A percentile compares a stretch with the other conserved stretches of the same genome.
Evolutionary conservation across 106 monocot genomes (phyloP).

Genomic region (Phalaenopsis aphrodite): DNA sequence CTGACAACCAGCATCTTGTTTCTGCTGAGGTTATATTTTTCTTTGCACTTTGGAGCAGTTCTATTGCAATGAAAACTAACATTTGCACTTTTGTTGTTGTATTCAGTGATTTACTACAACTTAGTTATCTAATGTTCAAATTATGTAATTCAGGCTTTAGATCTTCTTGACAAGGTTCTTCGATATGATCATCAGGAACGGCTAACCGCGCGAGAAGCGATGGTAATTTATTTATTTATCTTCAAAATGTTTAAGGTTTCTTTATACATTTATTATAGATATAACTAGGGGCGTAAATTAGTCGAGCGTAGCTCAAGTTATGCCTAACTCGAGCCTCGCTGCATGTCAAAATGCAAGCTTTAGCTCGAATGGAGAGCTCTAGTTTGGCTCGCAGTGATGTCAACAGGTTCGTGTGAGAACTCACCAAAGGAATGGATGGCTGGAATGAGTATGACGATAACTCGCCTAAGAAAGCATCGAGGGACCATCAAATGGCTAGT

Average conservation of each 20-base stretch:
- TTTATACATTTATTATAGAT: too few species aligned
- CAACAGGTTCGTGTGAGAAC: too few species aligned
- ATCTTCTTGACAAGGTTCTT: conserved; percentile 89
- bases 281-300: too few species aligned
- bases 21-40: conserved; percentile 59
- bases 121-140: background rate
- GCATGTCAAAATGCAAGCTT: too few species aligned
- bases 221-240: conserved; percentile 30
- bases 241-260: background rate
- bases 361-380: too few species aligned
- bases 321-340: too few species aligned
- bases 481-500: too few species aligned
- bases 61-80: background rate
- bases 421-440: too few species aligned
- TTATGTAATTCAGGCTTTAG: conserved; percentile 53
- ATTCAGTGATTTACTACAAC: background rate
- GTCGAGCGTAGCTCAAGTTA: too few species aligned
- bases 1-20: conserved; percentile 83
- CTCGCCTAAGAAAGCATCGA: too few species aligned
- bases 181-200: conserved; percentile 89
- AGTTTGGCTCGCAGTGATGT: too few species aligned
- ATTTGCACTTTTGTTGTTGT: background rate
- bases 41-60: background rate
- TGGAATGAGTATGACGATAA: too few species aligned
- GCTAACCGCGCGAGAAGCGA: conserved; percentile 76